Conservation (phyloP, 371 early-diverging fungal species). For the Circinella umbellata region DNA sequence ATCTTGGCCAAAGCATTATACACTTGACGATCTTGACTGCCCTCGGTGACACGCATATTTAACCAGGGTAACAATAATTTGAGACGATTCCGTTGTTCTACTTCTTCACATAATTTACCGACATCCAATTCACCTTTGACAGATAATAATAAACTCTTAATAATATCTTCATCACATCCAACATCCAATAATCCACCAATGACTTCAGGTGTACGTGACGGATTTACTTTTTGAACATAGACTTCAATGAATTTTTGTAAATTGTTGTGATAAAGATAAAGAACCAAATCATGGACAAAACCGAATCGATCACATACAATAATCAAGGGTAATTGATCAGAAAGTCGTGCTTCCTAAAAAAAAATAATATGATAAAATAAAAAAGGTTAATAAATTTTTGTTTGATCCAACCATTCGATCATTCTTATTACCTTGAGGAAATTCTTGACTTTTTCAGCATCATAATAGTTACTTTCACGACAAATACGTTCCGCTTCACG, state of each 20-base stretch:
- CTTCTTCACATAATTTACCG: slow-evolving; percentile 88
- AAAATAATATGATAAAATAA: too few species aligned
- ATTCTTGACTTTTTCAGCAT: slow-evolving; percentile 97
- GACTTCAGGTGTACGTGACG: slow-evolving; percentile 92
- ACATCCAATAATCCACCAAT: slow-evolving; percentile 97
- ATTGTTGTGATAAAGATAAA: slow-evolving; percentile 93
- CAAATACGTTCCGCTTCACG: slow-evolving; percentile 98
- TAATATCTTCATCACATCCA: slow-evolving; percentile 93
- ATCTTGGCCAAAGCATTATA: slow-evolving; percentile 98
- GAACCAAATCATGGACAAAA: slow-evolving; percentile 96
- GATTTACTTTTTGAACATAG: slow-evolving; percentile 97
- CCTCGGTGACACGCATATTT: slow-evolving; percentile 86
- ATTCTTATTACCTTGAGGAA: slow-evolving; percentile 94
- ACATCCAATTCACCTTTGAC: slow-evolving; percentile 84
- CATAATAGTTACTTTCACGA: slow-evolving; percentile 94
- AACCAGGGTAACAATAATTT: slow-evolving; percentile 95
- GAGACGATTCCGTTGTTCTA: slow-evolving; percentile 95
- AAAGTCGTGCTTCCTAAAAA: slow-evolving; percentile 90
- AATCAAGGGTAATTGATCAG: slow-evolving; percentile 95
- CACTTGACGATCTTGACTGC: slow-evolving; percentile 84
- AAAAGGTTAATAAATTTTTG: too few species aligned
- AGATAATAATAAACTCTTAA: slow-evolving; percentile 87
- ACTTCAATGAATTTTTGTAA: slow-evolving; percentile 95
- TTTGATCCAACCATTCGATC: too few species aligned
- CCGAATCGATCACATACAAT: slow-evolving; percentile 97